Base-by-base conservation (phyloP, 1,284 basidiomycete genomes). In the Ceratobasidium sp. region DNA sequence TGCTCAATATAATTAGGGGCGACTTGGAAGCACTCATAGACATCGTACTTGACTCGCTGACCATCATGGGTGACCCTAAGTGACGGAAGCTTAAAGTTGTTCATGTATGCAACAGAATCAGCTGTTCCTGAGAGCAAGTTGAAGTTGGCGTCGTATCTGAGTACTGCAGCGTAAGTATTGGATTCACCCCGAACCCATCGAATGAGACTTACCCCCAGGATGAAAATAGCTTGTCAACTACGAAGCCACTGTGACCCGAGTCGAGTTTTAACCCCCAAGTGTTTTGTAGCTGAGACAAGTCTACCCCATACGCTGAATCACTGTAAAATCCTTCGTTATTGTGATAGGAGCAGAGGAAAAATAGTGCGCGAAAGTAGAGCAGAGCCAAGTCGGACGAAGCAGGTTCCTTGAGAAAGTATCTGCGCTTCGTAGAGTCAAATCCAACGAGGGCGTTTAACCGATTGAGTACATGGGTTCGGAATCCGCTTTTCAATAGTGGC, bases 181-280 rank as follows among this genome's bases (percentile, higher is more conserved):
- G 35, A 3, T 40, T 15, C 7, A 29, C 2, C 22, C 17, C 52
- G 22, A 34, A 54, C 52, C 52, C 52, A 20, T 34, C 52, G 7
- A 7, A n/a, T n/a, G n/a, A n/a, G n/a, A n/a, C n/a, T n/a, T n/a
- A n/a, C n/a, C 31, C 38, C 52, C 3, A 57, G 15, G 15, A 38
- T n/a, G 17, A 17, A 57, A 27, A 17, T n/a, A n/a, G n/a, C n/a
- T n/a, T n/a, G n/a, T n/a, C n/a, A n/a, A n/a, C 40, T 13, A 57
- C 22, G 6, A 15, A 38, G 32, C 40, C 32, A 8, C 10, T 3
- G 40, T 17, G 22, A 10, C 40, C 45, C 17, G 34, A 42, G 25
- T 57, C 42, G 12, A 57, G 32, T n/a, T 57, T 29, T 25, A 13
- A 29, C 29, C 40, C 15, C 55, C 55, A 57, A 4, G 55, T 57